Conservation (phyloP, 768 basidiomycete species). For the Multifurca ochricompacta region DNA sequence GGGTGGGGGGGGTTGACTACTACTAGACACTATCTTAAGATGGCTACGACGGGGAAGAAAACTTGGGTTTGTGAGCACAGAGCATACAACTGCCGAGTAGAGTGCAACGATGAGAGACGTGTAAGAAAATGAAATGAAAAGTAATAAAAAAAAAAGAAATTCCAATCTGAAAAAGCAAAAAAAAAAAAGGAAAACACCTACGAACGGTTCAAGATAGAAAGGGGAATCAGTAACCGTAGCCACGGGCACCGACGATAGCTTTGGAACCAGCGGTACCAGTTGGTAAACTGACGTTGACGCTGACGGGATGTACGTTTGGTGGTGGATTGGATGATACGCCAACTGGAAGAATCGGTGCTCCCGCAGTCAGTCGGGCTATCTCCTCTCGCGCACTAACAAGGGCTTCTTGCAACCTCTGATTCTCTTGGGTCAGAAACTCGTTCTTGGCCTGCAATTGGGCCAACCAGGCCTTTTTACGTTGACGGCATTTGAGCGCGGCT, state of each 20-base stretch:
- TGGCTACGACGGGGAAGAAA: constrained; percentile 1
- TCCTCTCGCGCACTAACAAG: constrained; percentile 88
- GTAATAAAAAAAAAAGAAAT: constrained; percentile 16
- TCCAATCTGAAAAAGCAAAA: constrained; percentile 5
- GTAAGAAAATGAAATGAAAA: constrained; percentile 8
- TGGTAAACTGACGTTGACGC: constrained; percentile 20
- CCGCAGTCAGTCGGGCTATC: constrained; percentile 68
- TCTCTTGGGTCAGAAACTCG: constrained; percentile 87
- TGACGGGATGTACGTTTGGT: constrained; percentile 15
- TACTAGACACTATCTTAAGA: constrained; percentile 17
- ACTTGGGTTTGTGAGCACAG: constrained; percentile 8
- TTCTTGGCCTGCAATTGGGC: constrained; percentile 87
- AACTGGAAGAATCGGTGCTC: constrained; percentile 10
- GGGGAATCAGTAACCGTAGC: constrained; percentile 17
- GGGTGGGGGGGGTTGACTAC: no score
- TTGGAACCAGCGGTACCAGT: background rate
- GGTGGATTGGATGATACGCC: constrained; percentile 2
- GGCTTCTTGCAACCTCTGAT: constrained; percentile 84
- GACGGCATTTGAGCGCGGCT: constrained; percentile 98
- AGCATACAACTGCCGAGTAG: constrained; percentile 16
- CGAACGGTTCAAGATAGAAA: background rate
- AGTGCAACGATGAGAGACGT: constrained; percentile 13
- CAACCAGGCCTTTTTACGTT: constrained; percentile 98
- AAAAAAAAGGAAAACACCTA: background rate
- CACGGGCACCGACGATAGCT: constrained; percentile 9